Evolutionary conservation across 73 alveolate genomes (phyloP), one percentile per base, ranked within the genome.

Genomic region (Breviolum minutum): DNA sequence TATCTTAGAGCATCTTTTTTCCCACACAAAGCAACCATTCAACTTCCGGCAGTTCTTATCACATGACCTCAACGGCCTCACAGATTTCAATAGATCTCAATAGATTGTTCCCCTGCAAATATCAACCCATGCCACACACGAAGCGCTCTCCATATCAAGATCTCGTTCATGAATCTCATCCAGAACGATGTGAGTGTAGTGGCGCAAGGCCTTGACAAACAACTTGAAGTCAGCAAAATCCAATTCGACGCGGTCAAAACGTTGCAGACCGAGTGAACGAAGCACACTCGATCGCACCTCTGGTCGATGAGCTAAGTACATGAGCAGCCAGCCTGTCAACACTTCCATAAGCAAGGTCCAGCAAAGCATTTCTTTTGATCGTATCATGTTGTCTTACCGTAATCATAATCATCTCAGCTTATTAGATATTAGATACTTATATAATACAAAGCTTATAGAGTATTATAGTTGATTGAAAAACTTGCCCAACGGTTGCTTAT

Each of bases 91-190:
- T 40, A 40, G 54, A 40, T 40, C 54, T 40, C 54, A 29, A 73
- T 26, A 73, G 32, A 73, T 11, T 10, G 83, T 29, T 26, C 24
- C 83, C 32, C 24, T 0, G 12, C 32, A 13, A 17, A 29, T 13
- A 73, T 26, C 83, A 17, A 26, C 83, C 82, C 83, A 40, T 40
- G 54, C 54, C 54, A 40, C 54, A 40, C 54, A 40, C 54, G 54
- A 40, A 40, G 22, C 11, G 54, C 70, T 10, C 85, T 88, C 96
- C 96, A 89, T 89, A 62, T 89, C 96, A 14, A 89, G 76, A 89
- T 89, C 96, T 89, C 96, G 74, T 70, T 89, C 96, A 30, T 89
- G 96, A 62, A 89, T 89, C 96, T 89, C 96, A 40, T 89, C 96
- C 60, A 89, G 62, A 54, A 89, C 96, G 29, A 89, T 89, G 96